Evolutionary conservation across 129 eudicot species (phyloP).

Genomic region (Ambrosia trifida): DNA sequence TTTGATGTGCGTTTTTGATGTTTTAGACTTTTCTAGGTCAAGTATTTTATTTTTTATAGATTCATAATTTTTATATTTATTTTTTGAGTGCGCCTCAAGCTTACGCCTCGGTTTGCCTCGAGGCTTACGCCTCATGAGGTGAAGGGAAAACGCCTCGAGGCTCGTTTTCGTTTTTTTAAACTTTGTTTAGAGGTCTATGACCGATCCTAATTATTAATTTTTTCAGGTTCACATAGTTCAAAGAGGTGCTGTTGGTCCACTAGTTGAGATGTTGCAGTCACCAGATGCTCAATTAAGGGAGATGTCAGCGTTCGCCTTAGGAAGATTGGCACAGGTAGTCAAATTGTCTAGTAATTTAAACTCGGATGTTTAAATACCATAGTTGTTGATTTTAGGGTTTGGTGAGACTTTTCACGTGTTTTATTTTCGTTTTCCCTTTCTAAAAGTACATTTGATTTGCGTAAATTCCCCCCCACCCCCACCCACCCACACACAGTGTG

Average conservation of each 20-base stretch:
- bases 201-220: conserved; percentile 14
- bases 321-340: conserved; percentile 66
- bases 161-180: no score
- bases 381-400: background rate
- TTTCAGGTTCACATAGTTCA: conserved; percentile 61
- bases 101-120: no score
- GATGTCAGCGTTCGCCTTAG: conserved; percentile 71
- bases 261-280: conserved; percentile 62
- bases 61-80: no score
- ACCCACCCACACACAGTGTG: background rate
- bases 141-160: no score
- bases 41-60: no score
- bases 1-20: no score
- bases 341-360: background rate
- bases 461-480: background rate
- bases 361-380: background rate
- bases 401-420: background rate
- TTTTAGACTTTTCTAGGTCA: no score
- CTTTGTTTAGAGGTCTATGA: background rate
- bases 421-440: background rate
- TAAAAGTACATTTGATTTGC: background rate
- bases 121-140: no score
- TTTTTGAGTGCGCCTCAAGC: no score
- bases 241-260: conserved; percentile 65
- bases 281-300: conserved; percentile 59